phyloP scores from a whole-genome alignment of 805 yeast genomes.

The Kodamaea leandrae region DNA sequence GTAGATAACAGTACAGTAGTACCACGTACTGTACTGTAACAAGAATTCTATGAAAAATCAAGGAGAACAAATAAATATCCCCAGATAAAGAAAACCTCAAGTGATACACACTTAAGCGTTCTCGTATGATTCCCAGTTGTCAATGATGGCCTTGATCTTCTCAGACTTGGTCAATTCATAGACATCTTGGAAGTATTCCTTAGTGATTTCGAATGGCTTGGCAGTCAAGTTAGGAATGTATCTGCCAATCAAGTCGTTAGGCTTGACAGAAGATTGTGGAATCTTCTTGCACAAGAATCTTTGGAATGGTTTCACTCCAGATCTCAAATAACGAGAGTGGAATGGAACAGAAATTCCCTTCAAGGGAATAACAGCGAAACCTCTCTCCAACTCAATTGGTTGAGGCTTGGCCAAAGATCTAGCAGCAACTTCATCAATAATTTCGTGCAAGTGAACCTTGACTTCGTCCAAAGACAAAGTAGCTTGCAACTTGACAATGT shows the following conservation, averaged over 20 bases:
- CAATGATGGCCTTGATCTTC: constrained; percentile 83
- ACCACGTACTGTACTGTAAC: constrained; percentile 16
- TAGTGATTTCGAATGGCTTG: constrained; percentile 91
- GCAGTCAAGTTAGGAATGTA: constrained; percentile 99
- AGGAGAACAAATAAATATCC: constrained; percentile 3
- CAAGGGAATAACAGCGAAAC: constrained; percentile 96
- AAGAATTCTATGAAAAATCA: constrained; percentile 2
- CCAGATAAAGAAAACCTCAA: constrained; percentile 3
- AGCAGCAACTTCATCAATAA: constrained; percentile 79
- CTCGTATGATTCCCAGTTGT: constrained; percentile 91
- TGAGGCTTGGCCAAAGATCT: constrained; percentile 85
- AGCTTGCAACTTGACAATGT: constrained; percentile 82
- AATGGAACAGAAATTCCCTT: constrained; percentile 99
- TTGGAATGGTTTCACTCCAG: constrained; percentile 99
- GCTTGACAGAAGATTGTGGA: constrained; percentile 91
- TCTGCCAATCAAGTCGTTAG: constrained; percentile 87
- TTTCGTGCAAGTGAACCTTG: constrained; percentile 82
- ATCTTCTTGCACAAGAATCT: constrained; percentile 95
- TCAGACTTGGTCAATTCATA: constrained; percentile 88
- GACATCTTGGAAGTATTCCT: constrained; percentile 96
- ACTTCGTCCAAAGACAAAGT: constrained; percentile 83
- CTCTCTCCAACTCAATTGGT: constrained; percentile 96
- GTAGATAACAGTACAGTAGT: constrained; percentile 10
- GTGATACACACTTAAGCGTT: constrained; percentile 32
- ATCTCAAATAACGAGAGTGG: constrained; percentile 98